Evolutionary conservation across 2,329 filamentous ascomycete genomes (phyloP), one percentile per base, ranked within the genome.

Genomic region (Pseudocercospora crystallina): DNA sequence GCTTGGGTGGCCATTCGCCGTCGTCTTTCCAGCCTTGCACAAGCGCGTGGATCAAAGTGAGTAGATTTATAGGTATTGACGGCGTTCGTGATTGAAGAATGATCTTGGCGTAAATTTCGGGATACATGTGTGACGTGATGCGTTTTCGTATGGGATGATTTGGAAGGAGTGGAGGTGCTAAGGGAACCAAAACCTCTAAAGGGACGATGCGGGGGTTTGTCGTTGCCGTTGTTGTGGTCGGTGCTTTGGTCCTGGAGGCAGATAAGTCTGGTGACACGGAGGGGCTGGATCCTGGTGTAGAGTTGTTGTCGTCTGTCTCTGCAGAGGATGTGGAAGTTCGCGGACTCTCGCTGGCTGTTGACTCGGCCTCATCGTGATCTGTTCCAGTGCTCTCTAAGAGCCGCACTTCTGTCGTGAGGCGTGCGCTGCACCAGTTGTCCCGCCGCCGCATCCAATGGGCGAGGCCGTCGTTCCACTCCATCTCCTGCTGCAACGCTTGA

Each of bases 21-120:
- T 94, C 89, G 35, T 89, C 80, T 70, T 95, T 95, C 92, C 92
- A 96, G 37, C 92, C 92, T 26, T 86, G 80, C 1, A 97, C 90
- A 58, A 92, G 87, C 10, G 89, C 83, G 8, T 83, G 80, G 15
- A 89, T 83, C 74, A 96, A 85, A 61, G 95, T 89, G 29, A 80
- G 75, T 0, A 97, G 80, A 61, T 96, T 96, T 64, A 96, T 87
- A 3, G 92, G 92, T 12, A 95, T 89, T 1, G 87, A 86, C 0
- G 92, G 92, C 2, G 90, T 89, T 57, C 94, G 80, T 33, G 79
- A 81, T 63, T 92, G 85, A 1, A 90, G 69, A 36, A 96, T 84
- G 43, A 96, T 86, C 71, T 96, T 96, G 66, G 87, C 86, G 75
- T 95, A 96, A 49, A 97, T 89, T 40, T 86, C 87, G 0, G 84